These are phyloP conservation scores for Yamadazyma sp. DNA, from an alignment of 1,139 yeast genomes.

Conservation along the genomic window DNA sequence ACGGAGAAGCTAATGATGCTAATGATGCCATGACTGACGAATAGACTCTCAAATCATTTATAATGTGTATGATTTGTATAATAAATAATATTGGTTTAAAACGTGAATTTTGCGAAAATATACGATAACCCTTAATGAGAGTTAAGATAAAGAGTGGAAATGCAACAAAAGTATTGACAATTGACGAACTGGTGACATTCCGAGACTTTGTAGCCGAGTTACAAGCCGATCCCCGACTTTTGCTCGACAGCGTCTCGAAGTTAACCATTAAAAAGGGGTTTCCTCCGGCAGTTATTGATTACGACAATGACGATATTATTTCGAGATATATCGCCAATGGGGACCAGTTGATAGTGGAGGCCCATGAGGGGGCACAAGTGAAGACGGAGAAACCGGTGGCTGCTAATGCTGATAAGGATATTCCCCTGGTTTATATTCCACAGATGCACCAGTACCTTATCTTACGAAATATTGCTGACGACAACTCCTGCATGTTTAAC, in stretches of 20 bases:
- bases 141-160: constrained; percentile 15
- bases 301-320: constrained; percentile 23
- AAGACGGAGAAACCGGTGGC: neutral
- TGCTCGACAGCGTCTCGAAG: constrained; percentile 15
- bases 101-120: constrained; percentile 1
- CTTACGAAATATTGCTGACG: constrained; percentile 69
- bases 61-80: neutral
- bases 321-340: constrained; percentile 53
- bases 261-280: constrained; percentile 50
- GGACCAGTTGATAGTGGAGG: constrained; percentile 51
- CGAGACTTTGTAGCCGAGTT: constrained; percentile 21
- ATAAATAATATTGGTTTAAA: neutral
- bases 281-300: constrained; percentile 53
- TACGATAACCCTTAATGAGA: constrained; percentile 14
- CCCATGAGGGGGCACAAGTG: constrained; percentile 4
- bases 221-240: constrained; percentile 13
- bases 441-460: constrained; percentile 30
- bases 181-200: constrained; percentile 11
- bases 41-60: constrained; percentile 5
- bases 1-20: constrained; percentile 16
- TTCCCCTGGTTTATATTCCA: constrained; percentile 28
- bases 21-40: constrained; percentile 25
- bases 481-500: constrained; percentile 77
- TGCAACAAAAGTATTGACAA: constrained; percentile 12
- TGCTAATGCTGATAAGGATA: constrained; percentile 8